Evolutionary conservation across 2,329 filamentous ascomycete species (phyloP), one percentile per base, ranked within the genome.

Genomic region (Ascosphaera aggregata): DNA sequence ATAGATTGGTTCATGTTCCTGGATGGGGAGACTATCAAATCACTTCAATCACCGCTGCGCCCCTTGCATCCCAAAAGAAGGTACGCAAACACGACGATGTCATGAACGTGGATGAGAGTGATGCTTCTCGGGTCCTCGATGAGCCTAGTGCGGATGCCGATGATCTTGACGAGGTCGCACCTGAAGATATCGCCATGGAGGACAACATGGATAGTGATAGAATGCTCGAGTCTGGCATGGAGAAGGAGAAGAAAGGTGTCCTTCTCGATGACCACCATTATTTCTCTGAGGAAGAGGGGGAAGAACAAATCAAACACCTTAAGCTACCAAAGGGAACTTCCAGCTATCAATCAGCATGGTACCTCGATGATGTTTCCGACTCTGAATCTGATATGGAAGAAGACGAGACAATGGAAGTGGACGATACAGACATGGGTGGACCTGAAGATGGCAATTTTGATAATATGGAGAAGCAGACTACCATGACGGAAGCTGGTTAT

Each of bases 191-290:
- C 2, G 64, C 71, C 42, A 89, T 93, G 81, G 64, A 71, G 18
- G 78, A 80, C 43, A n/a, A n/a, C n/a, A n/a, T n/a, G n/a, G n/a
- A n/a, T n/a, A n/a, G n/a, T n/a, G 68, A 72, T 17, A 69, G 71
- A 17, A 51, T 60, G 60, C 41, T 65, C 48, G n/a, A n/a, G n/a
- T 53, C 63, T 43, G 47, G 68, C 49, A 65, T 64, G 2, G 60
- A 65, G 17, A 61, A 63, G 2, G 64, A 67, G 34, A 75, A 76
- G 52, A 92, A 86, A 59, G 89, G 86, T 45, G 89, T 98, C 1
- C 62, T 98, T 32, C 66, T 98, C 8, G 89, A 98, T 47, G 86
- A 95, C 47, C 86, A 98, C 55, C 86, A 95, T 54, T 98, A 98
- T 57, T 98, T 95, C 53, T 85, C 85, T 0, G 86, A 95, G 34